Conservation (phyloP, 257 asterid genomes). For the Solanum chmielewskii region DNA sequence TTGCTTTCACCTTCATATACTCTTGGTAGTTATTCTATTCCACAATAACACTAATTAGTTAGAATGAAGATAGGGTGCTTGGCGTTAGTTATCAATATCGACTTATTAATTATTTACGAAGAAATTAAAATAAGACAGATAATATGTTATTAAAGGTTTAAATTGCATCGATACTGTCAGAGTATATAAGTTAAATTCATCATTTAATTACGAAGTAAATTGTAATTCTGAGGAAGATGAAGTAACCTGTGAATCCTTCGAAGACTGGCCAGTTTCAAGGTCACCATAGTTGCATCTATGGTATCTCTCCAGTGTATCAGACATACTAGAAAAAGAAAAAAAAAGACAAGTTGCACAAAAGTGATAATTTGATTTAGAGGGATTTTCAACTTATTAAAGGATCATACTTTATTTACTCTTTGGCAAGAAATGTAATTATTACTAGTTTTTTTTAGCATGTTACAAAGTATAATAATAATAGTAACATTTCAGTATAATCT, state of each 20-base stretch:
- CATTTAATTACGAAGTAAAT: not conserved
- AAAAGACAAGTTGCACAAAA: not conserved
- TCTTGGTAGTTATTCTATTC: conserved; percentile 84
- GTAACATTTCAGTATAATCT: not conserved
- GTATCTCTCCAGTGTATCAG: conserved; percentile 2
- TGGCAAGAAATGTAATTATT: not conserved
- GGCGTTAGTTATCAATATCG: not conserved
- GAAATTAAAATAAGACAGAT: not conserved
- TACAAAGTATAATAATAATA: not conserved
- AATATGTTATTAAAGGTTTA: not conserved
- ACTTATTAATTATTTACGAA: not conserved
- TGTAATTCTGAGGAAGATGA: not conserved
- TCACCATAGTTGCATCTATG: conserved; percentile 1
- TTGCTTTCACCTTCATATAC: conserved; percentile 82
- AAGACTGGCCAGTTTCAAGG: not conserved
- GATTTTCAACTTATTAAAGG: too few relatives aligned
- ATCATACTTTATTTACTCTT: not conserved
- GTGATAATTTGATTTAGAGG: not conserved
- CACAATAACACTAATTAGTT: not conserved
- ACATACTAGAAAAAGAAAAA: not conserved
- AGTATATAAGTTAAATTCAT: not conserved
- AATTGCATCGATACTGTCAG: not conserved
- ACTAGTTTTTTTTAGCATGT: not conserved
- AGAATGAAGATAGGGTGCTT: not conserved
- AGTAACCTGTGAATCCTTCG: conserved; percentile 2